Conservation (phyloP, 192 early-diverging fungal species). For the Coemansia sp. region DNA sequence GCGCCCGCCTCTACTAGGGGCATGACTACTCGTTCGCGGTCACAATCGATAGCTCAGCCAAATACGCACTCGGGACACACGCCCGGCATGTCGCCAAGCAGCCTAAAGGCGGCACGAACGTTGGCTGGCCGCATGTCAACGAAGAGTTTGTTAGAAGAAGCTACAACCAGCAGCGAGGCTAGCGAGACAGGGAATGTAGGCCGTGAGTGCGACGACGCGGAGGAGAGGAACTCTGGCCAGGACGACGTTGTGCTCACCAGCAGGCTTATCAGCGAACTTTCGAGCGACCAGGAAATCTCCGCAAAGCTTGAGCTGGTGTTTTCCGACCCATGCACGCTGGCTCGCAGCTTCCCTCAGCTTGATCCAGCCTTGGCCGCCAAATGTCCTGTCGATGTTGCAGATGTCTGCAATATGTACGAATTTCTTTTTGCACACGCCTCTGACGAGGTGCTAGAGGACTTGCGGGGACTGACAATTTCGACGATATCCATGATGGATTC, state of each 20-base stretch:
- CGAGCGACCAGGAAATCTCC: constrained; percentile 22
- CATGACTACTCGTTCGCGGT: constrained; percentile 46
- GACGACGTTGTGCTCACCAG: constrained; percentile 22
- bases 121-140: neutral
- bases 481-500: constrained; percentile 27
- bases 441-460: constrained; percentile 13
- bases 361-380: constrained; percentile 14
- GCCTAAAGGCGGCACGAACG: neutral
- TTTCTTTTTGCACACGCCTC: constrained; percentile 12
- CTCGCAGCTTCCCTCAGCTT: constrained; percentile 45
- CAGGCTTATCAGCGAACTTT: constrained; percentile 14
- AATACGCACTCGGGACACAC: neutral
- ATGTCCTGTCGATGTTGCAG: constrained; percentile 45
- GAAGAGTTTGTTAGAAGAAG: neutral
- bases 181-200: neutral
- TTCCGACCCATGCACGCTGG: constrained; percentile 44
- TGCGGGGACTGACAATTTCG: constrained; percentile 28
- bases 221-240: neutral
- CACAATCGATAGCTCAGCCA: constrained; percentile 30
- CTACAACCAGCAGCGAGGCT: neutral
- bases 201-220: neutral
- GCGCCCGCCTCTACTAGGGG: constrained; percentile 10
- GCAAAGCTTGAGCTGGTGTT: constrained; percentile 36
- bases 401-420: constrained; percentile 33
- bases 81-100: neutral